Percentiles rank a stretch among this genome's conserved stretches.
phyloP scores from a whole-genome alignment of 345 rosid genomes.

The Syzygium jambos region DNA sequence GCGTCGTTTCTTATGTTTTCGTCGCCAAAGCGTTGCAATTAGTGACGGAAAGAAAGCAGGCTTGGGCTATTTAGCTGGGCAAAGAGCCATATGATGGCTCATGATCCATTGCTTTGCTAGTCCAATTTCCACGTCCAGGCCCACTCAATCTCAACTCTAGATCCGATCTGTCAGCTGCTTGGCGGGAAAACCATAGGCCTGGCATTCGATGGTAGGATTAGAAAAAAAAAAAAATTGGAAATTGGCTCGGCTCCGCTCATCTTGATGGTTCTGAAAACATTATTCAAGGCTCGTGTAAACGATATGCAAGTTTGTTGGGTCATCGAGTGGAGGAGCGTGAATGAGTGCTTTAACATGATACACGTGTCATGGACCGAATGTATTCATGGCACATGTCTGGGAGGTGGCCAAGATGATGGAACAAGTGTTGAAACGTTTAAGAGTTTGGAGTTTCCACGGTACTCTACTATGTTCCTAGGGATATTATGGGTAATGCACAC shows the following conservation, averaged over 20 bases:
- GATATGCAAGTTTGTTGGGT: not conserved
- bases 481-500: not conserved
- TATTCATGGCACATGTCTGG: not conserved
- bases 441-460: not conserved
- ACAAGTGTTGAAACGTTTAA: not conserved
- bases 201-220: not conserved
- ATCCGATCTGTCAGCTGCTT: not conserved
- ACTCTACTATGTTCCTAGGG: not conserved
- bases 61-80: not conserved
- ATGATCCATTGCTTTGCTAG: not conserved
- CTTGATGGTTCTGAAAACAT: too few relatives aligned
- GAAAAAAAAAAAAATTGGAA: not conserved
- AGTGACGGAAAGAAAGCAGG: not conserved
- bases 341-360: not conserved
- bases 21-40: not conserved
- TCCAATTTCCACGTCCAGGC: not conserved
- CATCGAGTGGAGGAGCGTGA: rapidly evolving
- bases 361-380: not conserved
- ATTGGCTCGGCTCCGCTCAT: not conserved
- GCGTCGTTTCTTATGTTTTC: not conserved
- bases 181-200: not conserved
- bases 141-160: not conserved
- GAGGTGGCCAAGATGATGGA: not conserved
- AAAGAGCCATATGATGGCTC: not conserved
- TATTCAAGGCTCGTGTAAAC: not conserved